phyloP scores from a whole-genome alignment of 1,139 yeast genomes.

The Scheffersomyces illinoinensis region DNA sequence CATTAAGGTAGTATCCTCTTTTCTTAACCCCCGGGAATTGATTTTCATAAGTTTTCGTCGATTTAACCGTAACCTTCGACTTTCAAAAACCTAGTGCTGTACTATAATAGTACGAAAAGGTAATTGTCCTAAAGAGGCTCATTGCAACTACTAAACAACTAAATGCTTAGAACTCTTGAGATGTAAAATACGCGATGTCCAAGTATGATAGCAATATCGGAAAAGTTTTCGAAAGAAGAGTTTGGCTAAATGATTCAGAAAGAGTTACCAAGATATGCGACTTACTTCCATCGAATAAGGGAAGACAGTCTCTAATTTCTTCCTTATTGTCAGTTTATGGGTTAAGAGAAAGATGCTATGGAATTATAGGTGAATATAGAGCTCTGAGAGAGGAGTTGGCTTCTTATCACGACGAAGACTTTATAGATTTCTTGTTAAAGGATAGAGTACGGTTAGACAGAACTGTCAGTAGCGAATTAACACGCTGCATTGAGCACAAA shows the following conservation, averaged over 20 bases:
- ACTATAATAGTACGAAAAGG: no score
- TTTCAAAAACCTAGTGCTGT: no score
- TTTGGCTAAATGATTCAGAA: slow-evolving; percentile 23
- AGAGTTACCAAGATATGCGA: slow-evolving; percentile 33
- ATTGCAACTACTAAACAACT: no score
- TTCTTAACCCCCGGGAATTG: no score
- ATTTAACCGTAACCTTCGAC: no score
- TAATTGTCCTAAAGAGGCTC: no score
- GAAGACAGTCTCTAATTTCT: slow-evolving; percentile 49
- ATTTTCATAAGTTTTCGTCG: no score
- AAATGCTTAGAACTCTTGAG: no score
- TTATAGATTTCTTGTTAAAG: slow-evolving; percentile 32
- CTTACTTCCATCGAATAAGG: slow-evolving; percentile 52
- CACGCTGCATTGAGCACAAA: no score
- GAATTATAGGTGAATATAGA: slow-evolving; percentile 22
- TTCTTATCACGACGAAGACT: slow-evolving; percentile 41
- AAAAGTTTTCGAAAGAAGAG: slow-evolving; percentile 10
- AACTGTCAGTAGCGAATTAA: background rate
- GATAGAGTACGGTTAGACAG: slow-evolving; percentile 14
- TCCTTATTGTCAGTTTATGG: slow-evolving; percentile 45
- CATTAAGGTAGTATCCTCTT: no score
- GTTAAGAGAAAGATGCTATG: slow-evolving; percentile 26
- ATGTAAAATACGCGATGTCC: background rate
- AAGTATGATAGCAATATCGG: background rate
- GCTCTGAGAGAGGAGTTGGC: slow-evolving; percentile 27